These are phyloP conservation scores for Trichoderma afroharzianum DNA, from an alignment of 2,329 filamentous ascomycete genomes.

Conservation along the genomic window DNA sequence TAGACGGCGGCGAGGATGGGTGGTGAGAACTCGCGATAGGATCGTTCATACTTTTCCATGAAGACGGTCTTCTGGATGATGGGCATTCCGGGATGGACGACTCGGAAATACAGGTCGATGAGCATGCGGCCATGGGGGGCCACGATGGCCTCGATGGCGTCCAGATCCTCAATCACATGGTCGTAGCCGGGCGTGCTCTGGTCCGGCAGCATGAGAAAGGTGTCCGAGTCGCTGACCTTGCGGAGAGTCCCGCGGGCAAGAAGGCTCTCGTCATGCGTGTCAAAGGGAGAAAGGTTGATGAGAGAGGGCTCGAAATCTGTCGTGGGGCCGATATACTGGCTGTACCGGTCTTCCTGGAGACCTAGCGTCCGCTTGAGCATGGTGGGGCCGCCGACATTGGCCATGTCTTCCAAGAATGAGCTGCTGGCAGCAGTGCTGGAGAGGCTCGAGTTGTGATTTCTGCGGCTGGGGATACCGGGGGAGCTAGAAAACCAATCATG, in stretches of 20 bases:
- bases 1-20: constrained; percentile 77
- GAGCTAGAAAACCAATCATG: constrained; percentile 52
- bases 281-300: constrained; percentile 75
- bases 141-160: constrained; percentile 72
- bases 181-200: constrained; percentile 67
- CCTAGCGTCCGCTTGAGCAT: constrained; percentile 68
- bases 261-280: constrained; percentile 76
- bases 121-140: constrained; percentile 72
- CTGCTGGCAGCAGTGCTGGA: constrained; percentile 60
- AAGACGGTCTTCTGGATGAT: constrained; percentile 80
- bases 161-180: constrained; percentile 64
- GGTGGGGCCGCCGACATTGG: constrained; percentile 64
- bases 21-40: constrained; percentile 70
- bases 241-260: constrained; percentile 65
- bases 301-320: constrained; percentile 82
- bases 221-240: constrained; percentile 73
- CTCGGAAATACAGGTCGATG: constrained; percentile 76
- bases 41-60: constrained; percentile 70
- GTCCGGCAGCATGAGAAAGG: constrained; percentile 77
- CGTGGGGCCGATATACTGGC: constrained; percentile 78
- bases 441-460: constrained; percentile 54
- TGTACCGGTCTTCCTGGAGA: constrained; percentile 73
- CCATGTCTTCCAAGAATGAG: constrained; percentile 66
- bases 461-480: constrained; percentile 49
- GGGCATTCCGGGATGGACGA: constrained; percentile 77